These are phyloP conservation scores for Penicillium goetzii DNA, from an alignment of 495 filamentous ascomycete species.

Conservation along the genomic window DNA sequence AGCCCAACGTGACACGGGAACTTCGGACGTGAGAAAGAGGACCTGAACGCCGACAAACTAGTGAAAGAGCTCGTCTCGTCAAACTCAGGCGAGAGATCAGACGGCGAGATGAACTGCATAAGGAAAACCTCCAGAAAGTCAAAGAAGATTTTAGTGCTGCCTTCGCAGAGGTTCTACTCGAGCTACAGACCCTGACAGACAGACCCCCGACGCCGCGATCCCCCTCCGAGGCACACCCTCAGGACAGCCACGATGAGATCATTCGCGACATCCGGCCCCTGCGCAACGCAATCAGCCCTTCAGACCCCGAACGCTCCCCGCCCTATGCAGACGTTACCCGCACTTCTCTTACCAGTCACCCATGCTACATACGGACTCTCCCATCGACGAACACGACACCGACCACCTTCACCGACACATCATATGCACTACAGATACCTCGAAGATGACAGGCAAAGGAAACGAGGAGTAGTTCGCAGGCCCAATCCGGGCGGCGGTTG, in stretches of 20 bases:
- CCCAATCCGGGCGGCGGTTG: conserved; percentile 30
- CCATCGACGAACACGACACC: conserved; percentile 13
- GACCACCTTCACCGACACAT: conserved; percentile 26
- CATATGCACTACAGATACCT: conserved; percentile 32
- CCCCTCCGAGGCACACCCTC: conserved; percentile 16
- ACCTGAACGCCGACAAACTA: conserved; percentile 13
- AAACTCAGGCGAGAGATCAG: conserved; percentile 33
- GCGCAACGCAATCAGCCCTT: conserved; percentile 21
- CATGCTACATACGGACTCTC: conserved; percentile 25
- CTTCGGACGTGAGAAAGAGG: conserved; percentile 26
- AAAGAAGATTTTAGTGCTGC: conserved; percentile 27
- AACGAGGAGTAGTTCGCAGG: conserved; percentile 27
- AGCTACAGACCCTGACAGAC: conserved; percentile 19
- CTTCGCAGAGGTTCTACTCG: conserved; percentile 18
- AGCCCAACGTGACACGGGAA: conserved; percentile 28
- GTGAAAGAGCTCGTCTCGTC: conserved; percentile 24
- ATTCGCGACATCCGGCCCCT: conserved; percentile 28
- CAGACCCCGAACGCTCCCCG: conserved; percentile 5
- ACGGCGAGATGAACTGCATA: conserved; percentile 25
- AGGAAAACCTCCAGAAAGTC: conserved; percentile 25
- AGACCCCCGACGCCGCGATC: conserved; percentile 14
- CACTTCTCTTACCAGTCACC: conserved; percentile 27
- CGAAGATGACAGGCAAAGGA: conserved; percentile 29
- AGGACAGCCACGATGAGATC: conserved; percentile 22
- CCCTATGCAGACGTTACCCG: conserved; percentile 26